phyloP scores from a whole-genome alignment of 1,284 basidiomycete genomes.

The Apiotrichum siamense region DNA sequence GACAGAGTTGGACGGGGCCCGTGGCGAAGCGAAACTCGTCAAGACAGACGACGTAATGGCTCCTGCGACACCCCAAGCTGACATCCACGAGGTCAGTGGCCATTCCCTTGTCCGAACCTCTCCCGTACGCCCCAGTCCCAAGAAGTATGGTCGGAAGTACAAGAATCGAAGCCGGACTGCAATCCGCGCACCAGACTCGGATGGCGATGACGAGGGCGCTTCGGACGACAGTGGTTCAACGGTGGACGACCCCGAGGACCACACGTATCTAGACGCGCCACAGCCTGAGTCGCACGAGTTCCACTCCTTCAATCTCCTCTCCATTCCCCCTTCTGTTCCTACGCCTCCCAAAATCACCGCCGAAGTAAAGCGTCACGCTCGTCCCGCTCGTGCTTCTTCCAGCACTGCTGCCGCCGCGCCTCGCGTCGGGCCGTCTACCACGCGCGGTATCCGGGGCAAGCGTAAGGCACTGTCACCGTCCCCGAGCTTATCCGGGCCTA shows the following conservation, averaged over 20 bases:
- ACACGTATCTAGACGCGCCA: slow-evolving; percentile 8
- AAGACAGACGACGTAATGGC: background rate
- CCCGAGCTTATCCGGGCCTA: slow-evolving; percentile 8
- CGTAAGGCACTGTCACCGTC: slow-evolving; percentile 11
- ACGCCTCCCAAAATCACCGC: background rate
- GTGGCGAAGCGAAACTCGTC: background rate
- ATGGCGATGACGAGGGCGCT: background rate
- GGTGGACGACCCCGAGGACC: slow-evolving; percentile 20
- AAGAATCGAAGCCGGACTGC: background rate
- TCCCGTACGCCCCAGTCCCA: background rate
- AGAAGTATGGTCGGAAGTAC: background rate
- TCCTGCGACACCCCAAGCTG: background rate
- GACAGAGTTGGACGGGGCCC: no score
- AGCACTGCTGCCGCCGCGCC: background rate
- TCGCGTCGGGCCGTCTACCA: background rate
- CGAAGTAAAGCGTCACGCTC: no score
- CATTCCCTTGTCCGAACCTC: background rate
- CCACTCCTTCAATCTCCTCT: no score
- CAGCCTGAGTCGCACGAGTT: background rate
- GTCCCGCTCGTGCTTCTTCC: no score
- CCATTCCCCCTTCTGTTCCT: background rate
- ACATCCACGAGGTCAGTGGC: background rate
- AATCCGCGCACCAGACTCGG: background rate
- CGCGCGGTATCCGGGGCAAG: slow-evolving; percentile 6
- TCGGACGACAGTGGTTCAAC: slow-evolving; percentile 14